These are phyloP conservation scores for Remersonia thermophila DNA, from an alignment of 2,329 filamentous ascomycete genomes.

Conservation along the genomic window DNA sequence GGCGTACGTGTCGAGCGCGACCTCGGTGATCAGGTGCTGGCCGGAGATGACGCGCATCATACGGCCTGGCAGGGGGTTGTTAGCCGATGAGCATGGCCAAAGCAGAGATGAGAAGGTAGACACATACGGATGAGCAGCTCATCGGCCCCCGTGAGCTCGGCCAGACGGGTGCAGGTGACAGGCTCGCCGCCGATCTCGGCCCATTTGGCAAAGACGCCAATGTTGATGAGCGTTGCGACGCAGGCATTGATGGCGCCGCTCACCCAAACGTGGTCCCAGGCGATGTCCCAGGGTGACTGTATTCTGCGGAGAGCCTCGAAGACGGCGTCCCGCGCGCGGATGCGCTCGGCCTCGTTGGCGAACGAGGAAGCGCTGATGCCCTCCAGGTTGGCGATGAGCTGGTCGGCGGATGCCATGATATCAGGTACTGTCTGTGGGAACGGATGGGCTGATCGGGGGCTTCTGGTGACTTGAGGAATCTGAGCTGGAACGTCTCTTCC, in stretches of 20 bases:
- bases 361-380: conserved; percentile 20
- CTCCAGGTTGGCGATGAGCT: conserved; percentile 17
- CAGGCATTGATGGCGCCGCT: conserved; percentile 21
- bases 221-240: conserved; percentile 27
- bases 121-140: conserved; percentile 20
- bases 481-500: too few species aligned
- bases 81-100: neutral
- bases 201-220: conserved; percentile 26
- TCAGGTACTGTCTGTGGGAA: too few species aligned
- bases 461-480: too few species aligned
- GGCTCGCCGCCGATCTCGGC: conserved; percentile 19
- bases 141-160: conserved; percentile 23
- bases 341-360: conserved; percentile 23
- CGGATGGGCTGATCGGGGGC: too few species aligned
- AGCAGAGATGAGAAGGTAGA: neutral
- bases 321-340: conserved; percentile 22
- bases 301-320: conserved; percentile 21
- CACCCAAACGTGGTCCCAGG: conserved; percentile 27
- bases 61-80: conserved; percentile 16
- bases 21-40: conserved; percentile 24
- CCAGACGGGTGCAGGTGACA: conserved; percentile 22
- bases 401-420: conserved; percentile 18
- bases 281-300: conserved; percentile 27
- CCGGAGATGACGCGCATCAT: conserved; percentile 25
- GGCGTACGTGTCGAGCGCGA: conserved; percentile 23